Percentiles rank a stretch among this genome's conserved stretches.
Evolutionary conservation across 2,329 filamentous ascomycete genomes (phyloP).

Genomic region (Ceratocystis papillata): DNA sequence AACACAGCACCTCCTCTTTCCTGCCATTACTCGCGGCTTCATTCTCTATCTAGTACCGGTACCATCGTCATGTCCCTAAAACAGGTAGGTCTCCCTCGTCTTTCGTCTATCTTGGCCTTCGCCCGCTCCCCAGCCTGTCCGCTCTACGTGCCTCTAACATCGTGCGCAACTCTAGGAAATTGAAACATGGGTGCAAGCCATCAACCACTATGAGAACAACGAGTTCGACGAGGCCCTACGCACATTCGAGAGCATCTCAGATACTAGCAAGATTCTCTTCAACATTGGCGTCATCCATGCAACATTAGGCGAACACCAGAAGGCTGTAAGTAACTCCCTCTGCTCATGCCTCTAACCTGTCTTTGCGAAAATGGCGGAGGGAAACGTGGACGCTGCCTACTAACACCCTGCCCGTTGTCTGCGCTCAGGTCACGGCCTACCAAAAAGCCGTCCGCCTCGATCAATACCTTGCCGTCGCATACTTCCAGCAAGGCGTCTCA

Average conservation of each 20-base stretch:
- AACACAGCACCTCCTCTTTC: neutral
- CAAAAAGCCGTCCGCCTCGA: slow-evolving; percentile 83
- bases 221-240: slow-evolving; percentile 84
- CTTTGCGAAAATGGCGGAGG: neutral
- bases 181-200: slow-evolving; percentile 91
- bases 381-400: slow-evolving; percentile 24
- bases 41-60: slow-evolving; percentile 16
- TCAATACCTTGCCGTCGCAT: slow-evolving; percentile 91
- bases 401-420: slow-evolving; percentile 23
- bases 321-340: slow-evolving; percentile 58
- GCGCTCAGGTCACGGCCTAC: slow-evolving; percentile 73
- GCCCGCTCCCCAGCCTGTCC: neutral
- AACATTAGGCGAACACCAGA: slow-evolving; percentile 88
- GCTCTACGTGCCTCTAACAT: slow-evolving; percentile 4
- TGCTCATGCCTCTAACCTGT: neutral
- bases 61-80: slow-evolving; percentile 46
- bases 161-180: slow-evolving; percentile 59
- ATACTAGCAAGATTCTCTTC: slow-evolving; percentile 97
- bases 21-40: neutral
- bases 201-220: slow-evolving; percentile 89
- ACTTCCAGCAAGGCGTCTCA: slow-evolving; percentile 96
- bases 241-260: slow-evolving; percentile 75
- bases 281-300: slow-evolving; percentile 98
- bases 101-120: neutral
- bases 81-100: slow-evolving; percentile 38